Percentiles rank a stretch among this genome's conserved stretches.
These are phyloP conservation scores for Fragaria nilgerrensis DNA, from an alignment of 306 rosid species.

Conservation along the genomic window DNA sequence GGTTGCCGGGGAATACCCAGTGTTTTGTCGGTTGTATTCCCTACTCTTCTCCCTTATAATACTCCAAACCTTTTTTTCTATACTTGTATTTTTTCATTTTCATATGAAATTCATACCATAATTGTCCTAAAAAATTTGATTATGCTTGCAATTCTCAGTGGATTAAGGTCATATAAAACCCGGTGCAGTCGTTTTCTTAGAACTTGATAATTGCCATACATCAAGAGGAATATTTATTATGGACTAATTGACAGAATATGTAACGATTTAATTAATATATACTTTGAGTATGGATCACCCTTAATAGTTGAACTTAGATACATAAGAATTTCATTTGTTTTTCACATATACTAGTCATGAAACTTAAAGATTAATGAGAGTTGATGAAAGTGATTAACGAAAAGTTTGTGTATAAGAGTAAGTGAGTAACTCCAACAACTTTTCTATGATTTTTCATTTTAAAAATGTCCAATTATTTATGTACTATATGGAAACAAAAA, in stretches of 20 bases:
- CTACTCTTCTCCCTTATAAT: not conserved
- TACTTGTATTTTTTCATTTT: not conserved
- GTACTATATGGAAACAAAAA: too few species aligned
- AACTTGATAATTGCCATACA: not conserved
- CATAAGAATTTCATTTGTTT: not conserved
- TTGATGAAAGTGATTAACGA: not conserved
- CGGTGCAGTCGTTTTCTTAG: not conserved
- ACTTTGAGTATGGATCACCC: not conserved
- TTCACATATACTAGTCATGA: not conserved
- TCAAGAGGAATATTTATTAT: not conserved
- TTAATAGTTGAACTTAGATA: too few species aligned
- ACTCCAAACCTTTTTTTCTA: not conserved
- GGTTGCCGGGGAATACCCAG: conserved; percentile 56
- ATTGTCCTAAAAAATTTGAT: not conserved
- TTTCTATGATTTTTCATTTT: too few species aligned
- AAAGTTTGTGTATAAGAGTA: too few species aligned
- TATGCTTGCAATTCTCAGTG: not conserved
- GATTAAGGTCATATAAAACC: not conserved
- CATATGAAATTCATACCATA: not conserved
- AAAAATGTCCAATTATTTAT: too few species aligned
- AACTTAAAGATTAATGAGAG: too few species aligned
- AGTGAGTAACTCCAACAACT: too few species aligned
- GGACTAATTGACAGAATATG: not conserved
- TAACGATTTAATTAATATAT: not conserved
- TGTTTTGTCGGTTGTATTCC: conserved; percentile 42